Evolutionary conservation across 441 rosid genomes (phyloP).

Genomic region (Jatropha multifida): DNA sequence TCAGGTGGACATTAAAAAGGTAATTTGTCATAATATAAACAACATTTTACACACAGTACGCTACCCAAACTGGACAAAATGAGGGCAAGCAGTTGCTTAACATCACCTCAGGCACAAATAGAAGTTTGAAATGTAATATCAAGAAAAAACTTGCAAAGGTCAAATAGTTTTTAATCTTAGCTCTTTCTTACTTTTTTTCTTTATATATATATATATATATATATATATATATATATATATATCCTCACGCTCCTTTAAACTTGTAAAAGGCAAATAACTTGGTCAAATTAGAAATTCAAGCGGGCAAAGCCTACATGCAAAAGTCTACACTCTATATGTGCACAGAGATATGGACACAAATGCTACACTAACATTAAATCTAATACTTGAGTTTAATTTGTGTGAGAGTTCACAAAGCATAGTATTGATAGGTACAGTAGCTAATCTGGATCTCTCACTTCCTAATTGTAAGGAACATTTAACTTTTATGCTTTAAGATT

Average conservation of each 20-base stretch:
- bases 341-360: not conserved
- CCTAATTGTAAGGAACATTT: not conserved
- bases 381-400: not conserved
- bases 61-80: not conserved
- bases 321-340: not conserved
- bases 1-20: not conserved
- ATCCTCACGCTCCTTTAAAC: not conserved
- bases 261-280: not conserved
- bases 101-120: not conserved
- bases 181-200: not conserved
- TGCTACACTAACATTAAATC: not conserved
- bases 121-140: not conserved
- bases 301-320: not conserved
- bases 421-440: not conserved
- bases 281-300: not conserved
- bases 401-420: not conserved
- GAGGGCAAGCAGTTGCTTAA: not conserved
- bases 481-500: not conserved
- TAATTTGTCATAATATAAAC: not conserved
- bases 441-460: not conserved
- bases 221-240: not conserved
- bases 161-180: not conserved
- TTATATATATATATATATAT: not conserved
- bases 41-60: not conserved
- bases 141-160: not conserved